Base-by-base conservation (phyloP, 352 stramenopile genomes). In the Peronospora belbahrii region DNA sequence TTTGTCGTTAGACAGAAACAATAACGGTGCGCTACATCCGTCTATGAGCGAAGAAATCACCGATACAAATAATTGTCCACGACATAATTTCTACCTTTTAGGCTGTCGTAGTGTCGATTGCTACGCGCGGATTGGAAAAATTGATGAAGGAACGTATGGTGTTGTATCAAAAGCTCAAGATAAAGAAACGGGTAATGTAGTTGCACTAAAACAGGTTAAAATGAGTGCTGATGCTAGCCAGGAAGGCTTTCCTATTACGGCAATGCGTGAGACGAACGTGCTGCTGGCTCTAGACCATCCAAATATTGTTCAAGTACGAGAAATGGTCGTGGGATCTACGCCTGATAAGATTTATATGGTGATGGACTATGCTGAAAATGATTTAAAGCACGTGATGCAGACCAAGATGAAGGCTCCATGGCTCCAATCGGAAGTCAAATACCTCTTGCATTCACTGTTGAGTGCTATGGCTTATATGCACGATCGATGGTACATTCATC, bases 101-200 rank as follows among this genome's bases (percentile, higher is more conserved):
- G 91, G 93, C 38, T 98, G 93, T 55, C 85, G 94, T 28, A 97
- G 84, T 39, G 94, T 98, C 28, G 91, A 98, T 45, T 89, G 71
- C 43, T 99, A 98, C 50, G 85, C 96, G 46, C 77, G 92, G 5
- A 85, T 98, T 18, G 77, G 76, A 24, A 92, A 90, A 46, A 91
- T 99, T 38, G 92, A 97, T 40, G 90, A 98, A 71, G 95, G 95
- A 2, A 97, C 95, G 15, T 99, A 98, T 60, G 95, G 95, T 4
- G 86, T 98, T 42, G 95, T 98, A 2, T 98, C 92, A 54, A 96
- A 95, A 46, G 95, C 91, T 23, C 67, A 77, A 11, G 93, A 98
- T 56, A 89, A 94, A 24, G 53, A 62, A 30, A 94, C 85, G 5
- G 74, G 82, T 24, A 78, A 97, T 50, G 89, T 98, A 34, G 93